Evolutionary conservation across 1,284 basidiomycete genomes (phyloP), one percentile per base, ranked within the genome.

Genomic region (Ceratobasidium sp.): DNA sequence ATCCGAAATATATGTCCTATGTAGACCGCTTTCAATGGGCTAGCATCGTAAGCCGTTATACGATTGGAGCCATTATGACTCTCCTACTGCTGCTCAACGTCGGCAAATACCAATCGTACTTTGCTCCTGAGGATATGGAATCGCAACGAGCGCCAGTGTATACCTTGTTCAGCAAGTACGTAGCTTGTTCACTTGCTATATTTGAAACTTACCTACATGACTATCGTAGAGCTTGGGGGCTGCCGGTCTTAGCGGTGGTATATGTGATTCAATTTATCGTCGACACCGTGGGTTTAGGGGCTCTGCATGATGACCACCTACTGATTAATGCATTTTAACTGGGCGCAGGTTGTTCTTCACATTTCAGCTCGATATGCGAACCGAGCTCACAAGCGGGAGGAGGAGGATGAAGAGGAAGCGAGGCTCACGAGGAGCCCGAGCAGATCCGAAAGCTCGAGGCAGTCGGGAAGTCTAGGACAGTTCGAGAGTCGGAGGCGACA

Each of bases 11-110:
- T n/a, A n/a, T 7, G 11, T 17, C 24, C 51, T 50, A 69, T 24
- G 19, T 57, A 71, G 67, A 71, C 27, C 67, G 67, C 2, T 71
- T 71, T 29, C 67, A 71, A 1, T 71, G 67, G 67, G 53, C 56
- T 1, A 59, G 54, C 0, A 71, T 71, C 24, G 8, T 71, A 29
- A 71, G 67, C 24, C 67, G 67, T 9, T 59, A 57, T 27, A 41
- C 29, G 7, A 71, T 71, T 44, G 67, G 67, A 3, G 15, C 33
- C 8, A n/a, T 47, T 27, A 59, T 71, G 67, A 19, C 36, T 1
- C 29, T 71, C 3, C 27, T 54, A 8, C n/a, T 54, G n/a, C 15
- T 73, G 17, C 57, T 73, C 17, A 73, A 73, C 57, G 3, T 73
- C 24, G 69, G 69, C 9, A 41, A 60, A 27, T 36, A 22, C 31